These are phyloP conservation scores for Apium graveolens DNA, from an alignment of 129 eudicot genomes.

Conservation along the genomic window DNA sequence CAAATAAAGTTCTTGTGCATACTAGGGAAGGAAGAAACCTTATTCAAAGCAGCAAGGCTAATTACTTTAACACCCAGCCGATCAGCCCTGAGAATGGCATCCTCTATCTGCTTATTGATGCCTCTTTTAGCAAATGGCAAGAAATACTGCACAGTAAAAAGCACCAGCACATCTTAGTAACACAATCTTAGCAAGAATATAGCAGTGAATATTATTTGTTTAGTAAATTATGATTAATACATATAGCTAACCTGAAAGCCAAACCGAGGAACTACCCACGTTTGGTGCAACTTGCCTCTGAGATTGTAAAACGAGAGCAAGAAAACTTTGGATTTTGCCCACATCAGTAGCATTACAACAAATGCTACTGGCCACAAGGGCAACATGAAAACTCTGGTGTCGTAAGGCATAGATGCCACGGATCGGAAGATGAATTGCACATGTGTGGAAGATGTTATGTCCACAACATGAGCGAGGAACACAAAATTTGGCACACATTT, in stretches of 20 bases:
- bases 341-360: slow-evolving; percentile 57
- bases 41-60: slow-evolving; percentile 93
- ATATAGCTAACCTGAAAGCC: slow-evolving; percentile 71
- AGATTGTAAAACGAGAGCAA: slow-evolving; percentile 54
- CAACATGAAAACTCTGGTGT: slow-evolving; percentile 32
- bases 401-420: slow-evolving; percentile 45
- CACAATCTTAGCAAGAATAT: neutral
- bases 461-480: slow-evolving; percentile 86
- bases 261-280: slow-evolving; percentile 85
- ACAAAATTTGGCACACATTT: slow-evolving; percentile 62
- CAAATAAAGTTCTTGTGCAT: neutral
- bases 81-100: slow-evolving; percentile 82
- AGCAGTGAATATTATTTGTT: neutral
- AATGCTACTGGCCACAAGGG: slow-evolving; percentile 40
- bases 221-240: neutral
- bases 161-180: neutral
- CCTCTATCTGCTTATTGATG: slow-evolving; percentile 79
- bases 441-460: slow-evolving; percentile 57
- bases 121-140: slow-evolving; percentile 86
- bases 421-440: slow-evolving; percentile 52
- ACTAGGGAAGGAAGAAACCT: slow-evolving; percentile 32
- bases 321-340: slow-evolving; percentile 80
- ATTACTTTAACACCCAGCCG: slow-evolving; percentile 80
- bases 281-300: slow-evolving; percentile 62
- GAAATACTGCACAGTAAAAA: slow-evolving; percentile 54